Base-by-base conservation (phyloP, 345 rosid genomes). In the Euphorbia tirucalli region DNA sequence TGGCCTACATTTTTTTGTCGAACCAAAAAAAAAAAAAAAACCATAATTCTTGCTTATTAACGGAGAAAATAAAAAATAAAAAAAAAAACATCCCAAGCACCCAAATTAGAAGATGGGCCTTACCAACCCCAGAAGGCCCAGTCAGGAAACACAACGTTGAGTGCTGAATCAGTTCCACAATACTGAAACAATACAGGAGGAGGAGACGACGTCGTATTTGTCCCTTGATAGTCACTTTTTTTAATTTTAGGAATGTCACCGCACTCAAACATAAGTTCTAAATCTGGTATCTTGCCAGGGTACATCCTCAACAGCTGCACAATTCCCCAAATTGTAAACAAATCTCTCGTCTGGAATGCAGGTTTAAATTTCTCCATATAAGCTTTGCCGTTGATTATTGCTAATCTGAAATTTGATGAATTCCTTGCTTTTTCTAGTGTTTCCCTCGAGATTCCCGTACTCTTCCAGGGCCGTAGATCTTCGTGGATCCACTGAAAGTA, bases 121-220 rank as follows among this genome's bases (percentile, higher is more conserved):
- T 74, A 93, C 98, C 98, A 91, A 75, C 98, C 98, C 98, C 98
- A 93, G 65, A 85, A 91, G 39, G 98, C 84, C 98, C 98, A 93
- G 71, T 93, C 97, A 0, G 97, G 98, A 64, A 93, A 93, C 19
- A 91, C 88, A 15, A 93, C 74, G 39, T 84, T 91, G 8, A 88
- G 77, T 8, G 90, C 74, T 32, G 83, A 83, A 41, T 81, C 73
- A 55, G 87, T 79, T n/a, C 82, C 86, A 69, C 93, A 93, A 62
- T 89, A 93, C 61, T 93, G 87, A 62, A 93, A 93, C 83, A 91
- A 50, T 0, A 93, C 87, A 1, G 93, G 93, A 0, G 97, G 90
- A 18, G 48, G 7, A 9, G 82, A 61, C n/a, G 52, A 11, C 11
- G 83, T 65, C 3, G 86, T 73, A 31, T 79, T 82, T 52, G 83